phyloP scores from a whole-genome alignment of 306 rosid genomes.

The Cucurbita ficifolia region DNA sequence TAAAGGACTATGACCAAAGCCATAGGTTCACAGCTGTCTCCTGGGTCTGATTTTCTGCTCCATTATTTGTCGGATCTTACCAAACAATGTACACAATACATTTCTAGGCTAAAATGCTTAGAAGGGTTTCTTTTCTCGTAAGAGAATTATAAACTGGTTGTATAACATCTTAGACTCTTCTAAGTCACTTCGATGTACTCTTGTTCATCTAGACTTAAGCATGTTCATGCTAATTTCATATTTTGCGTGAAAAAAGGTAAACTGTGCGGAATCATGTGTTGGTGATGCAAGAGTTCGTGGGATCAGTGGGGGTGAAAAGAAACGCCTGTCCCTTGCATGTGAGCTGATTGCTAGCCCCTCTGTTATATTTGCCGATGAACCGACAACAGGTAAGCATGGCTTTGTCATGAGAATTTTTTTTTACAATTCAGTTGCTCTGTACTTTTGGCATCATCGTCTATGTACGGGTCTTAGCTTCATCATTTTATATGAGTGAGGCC shows the following conservation, averaged over 20 bases:
- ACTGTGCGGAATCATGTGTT: conserved; percentile 72
- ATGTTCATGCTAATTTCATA: conserved; percentile 2
- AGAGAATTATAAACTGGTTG: not conserved
- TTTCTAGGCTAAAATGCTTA: not conserved
- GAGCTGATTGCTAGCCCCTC: conserved; percentile 94
- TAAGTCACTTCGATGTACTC: not conserved
- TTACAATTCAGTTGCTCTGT: not conserved
- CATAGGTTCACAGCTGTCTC: not conserved
- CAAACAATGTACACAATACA: not conserved
- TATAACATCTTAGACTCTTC: not conserved
- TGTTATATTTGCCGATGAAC: conserved; percentile 87
- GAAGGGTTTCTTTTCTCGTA: not conserved
- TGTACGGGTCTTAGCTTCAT: not conserved
- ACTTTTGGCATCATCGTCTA: not conserved
- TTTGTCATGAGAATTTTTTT: not conserved
- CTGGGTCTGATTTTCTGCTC: not conserved
- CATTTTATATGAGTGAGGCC: not conserved
- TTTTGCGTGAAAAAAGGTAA: conserved; percentile 46
- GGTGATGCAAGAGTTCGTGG: conserved; percentile 90
- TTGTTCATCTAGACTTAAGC: not conserved
- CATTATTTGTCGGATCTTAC: not conserved
- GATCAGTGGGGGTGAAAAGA: conserved; percentile 91
- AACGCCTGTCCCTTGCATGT: conserved; percentile 77
- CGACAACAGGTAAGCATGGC: conserved; percentile 61
- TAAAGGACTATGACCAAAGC: not conserved